A percentile compares a stretch with the other conserved stretches of the same genome.
These are phyloP conservation scores for Ophioceras dolichostomum DNA, from an alignment of 2,329 filamentous ascomycete species.

Conservation along the genomic window DNA sequence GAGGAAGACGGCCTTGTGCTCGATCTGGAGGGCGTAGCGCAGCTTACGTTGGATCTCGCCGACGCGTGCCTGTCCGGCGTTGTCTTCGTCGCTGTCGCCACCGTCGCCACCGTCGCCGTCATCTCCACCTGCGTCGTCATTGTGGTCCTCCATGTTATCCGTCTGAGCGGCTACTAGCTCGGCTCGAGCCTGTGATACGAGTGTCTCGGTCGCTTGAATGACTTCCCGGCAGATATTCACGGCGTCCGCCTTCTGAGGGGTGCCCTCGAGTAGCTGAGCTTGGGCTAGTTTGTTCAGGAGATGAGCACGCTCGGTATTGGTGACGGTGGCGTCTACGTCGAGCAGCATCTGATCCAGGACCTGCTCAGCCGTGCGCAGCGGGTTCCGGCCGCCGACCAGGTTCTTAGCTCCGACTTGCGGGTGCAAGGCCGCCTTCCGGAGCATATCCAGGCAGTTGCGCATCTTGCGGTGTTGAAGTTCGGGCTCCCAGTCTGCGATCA, in stretches of 20 bases:
- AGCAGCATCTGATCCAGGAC: constrained; percentile 89
- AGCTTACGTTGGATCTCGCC: constrained; percentile 52
- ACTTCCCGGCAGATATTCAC: constrained; percentile 56
- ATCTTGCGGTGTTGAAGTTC: constrained; percentile 44
- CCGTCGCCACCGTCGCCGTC: constrained; percentile 17
- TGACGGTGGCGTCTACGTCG: constrained; percentile 57
- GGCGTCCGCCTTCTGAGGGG: constrained; percentile 53
- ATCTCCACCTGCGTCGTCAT: constrained; percentile 15
- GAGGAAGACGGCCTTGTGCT: constrained; percentile 78
- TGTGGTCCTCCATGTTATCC: constrained; percentile 4
- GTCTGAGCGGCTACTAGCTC: constrained; percentile 35
- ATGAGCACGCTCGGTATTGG: constrained; percentile 55
- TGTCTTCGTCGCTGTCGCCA: constrained; percentile 21
- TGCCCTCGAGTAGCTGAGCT: constrained; percentile 72
- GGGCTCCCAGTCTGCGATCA: constrained; percentile 50
- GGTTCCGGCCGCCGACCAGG: constrained; percentile 48
- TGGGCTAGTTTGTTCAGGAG: constrained; percentile 51
- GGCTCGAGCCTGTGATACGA: constrained; percentile 52
- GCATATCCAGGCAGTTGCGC: constrained; percentile 62
- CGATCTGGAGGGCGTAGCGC: constrained; percentile 61
- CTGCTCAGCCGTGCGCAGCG: constrained; percentile 71
- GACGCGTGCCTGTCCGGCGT: constrained; percentile 24
- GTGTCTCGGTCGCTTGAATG: constrained; percentile 29
- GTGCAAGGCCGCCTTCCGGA: constrained; percentile 40
- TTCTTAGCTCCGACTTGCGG: constrained; percentile 65